Evolutionary conservation across 306 rosid species (phyloP).

Genomic region (Chamaecrista fasciculata): DNA sequence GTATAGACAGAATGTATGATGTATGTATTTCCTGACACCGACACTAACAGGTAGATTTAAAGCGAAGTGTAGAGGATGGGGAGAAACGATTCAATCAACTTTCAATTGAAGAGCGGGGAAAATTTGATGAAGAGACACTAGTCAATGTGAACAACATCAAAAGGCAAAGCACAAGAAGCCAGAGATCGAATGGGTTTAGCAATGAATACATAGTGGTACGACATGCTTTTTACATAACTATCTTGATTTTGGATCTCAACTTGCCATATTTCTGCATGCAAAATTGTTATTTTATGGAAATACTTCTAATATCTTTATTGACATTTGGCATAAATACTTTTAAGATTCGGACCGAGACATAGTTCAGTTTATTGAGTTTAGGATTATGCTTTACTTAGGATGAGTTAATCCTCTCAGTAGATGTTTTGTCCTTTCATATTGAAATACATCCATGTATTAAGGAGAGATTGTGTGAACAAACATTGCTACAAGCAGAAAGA

Average conservation of each 20-base stretch:
- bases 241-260: constrained; percentile 5
- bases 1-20: constrained; percentile 12
- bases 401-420: not conserved
- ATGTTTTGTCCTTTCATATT: not conserved
- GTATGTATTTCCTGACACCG: constrained; percentile 27
- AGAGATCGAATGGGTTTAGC: constrained; percentile 83
- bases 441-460: not conserved
- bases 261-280: constrained; percentile 15
- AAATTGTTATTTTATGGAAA: constrained; percentile 7
- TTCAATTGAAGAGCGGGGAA: constrained; percentile 98
- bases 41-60: constrained; percentile 68
- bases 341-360: not conserved
- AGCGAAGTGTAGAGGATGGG: constrained; percentile 80
- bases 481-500: not conserved
- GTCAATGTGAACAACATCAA: constrained; percentile 86
- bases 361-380: not conserved
- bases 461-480: not conserved
- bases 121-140: constrained; percentile 95
- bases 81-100: constrained; percentile 93
- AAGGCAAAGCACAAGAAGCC: constrained; percentile 73
- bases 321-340: constrained; percentile 2
- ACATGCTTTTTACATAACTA: constrained; percentile 15
- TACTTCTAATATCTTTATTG: not conserved
- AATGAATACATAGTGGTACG: constrained; percentile 95
- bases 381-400: constrained; percentile 19